These are phyloP conservation scores for Syncephalastrum racemosum DNA, from an alignment of 371 early-diverging fungal species.

Conservation along the genomic window DNA sequence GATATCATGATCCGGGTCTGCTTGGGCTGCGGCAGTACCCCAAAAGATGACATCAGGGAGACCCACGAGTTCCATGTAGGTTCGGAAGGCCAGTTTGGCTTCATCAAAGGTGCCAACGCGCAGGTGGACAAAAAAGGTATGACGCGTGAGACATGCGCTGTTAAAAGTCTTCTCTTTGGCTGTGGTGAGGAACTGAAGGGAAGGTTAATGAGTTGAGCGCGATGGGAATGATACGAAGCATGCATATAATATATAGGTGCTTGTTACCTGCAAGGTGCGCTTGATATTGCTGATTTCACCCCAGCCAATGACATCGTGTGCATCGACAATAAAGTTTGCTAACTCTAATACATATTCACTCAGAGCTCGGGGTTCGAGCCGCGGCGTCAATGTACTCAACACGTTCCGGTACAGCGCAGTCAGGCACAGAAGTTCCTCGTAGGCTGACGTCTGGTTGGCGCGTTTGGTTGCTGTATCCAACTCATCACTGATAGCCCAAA, in stretches of 20 bases:
- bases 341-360: conserved; percentile 15
- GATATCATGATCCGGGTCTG: not conserved
- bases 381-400: conserved; percentile 9
- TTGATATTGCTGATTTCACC: conserved; percentile 29
- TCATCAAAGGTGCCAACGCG: conserved; percentile 71
- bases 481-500: too few relatives aligned
- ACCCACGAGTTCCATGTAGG: conserved; percentile 58
- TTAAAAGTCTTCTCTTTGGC: conserved; percentile 68
- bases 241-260: not conserved
- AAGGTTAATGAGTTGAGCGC: not conserved
- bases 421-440: conserved; percentile 11
- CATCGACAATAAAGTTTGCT: conserved; percentile 21
- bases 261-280: conserved; percentile 29
- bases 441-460: conserved; percentile 11
- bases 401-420: conserved; percentile 11
- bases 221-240: not conserved
- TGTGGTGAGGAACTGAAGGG: conserved; percentile 50
- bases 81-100: conserved; percentile 60
- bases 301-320: conserved; percentile 44
- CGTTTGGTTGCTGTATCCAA: not conserved
- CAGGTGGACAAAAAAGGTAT: conserved; percentile 56
- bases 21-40: not conserved
- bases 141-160: conserved; percentile 63
- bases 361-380: not conserved
- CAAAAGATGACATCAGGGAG: conserved; percentile 15